Evolutionary conservation across 495 filamentous ascomycete genomes (phyloP).

Genomic region (Usnea hakonensis): DNA sequence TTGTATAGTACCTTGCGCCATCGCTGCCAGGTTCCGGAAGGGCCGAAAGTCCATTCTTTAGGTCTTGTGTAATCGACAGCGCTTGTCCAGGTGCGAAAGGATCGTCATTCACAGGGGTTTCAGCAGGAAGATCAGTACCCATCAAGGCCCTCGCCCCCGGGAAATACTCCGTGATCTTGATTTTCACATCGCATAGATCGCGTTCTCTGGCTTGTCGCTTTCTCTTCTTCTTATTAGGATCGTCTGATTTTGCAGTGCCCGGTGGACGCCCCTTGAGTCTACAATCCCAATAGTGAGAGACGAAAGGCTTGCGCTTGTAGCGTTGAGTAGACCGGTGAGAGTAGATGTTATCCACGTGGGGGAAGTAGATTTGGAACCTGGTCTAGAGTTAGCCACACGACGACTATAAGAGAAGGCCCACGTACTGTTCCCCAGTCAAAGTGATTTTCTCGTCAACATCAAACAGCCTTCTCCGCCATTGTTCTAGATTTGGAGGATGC

Average conservation of each 20-base stretch:
- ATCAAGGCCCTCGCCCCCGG: constrained; percentile 40
- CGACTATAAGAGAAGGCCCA: constrained; percentile 22
- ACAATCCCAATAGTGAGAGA: constrained; percentile 88
- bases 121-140: constrained; percentile 27
- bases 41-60: background rate
- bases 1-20: constrained; percentile 58
- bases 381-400: background rate
- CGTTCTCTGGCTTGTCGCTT: constrained; percentile 69
- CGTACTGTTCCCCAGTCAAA: constrained; percentile 73
- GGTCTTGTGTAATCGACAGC: constrained; percentile 6
- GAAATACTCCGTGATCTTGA: constrained; percentile 82
- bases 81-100: constrained; percentile 31
- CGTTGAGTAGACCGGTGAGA: constrained; percentile 81
- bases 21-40: constrained; percentile 34
- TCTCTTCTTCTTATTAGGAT: constrained; percentile 83
- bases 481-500: constrained; percentile 60
- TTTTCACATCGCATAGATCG: constrained; percentile 84
- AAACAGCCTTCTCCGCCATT: constrained; percentile 72
- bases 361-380: constrained; percentile 83
- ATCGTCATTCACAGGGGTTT: constrained; percentile 25
- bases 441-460: constrained; percentile 67
- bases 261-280: constrained; percentile 78
- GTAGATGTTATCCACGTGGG: constrained; percentile 86
- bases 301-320: constrained; percentile 77
- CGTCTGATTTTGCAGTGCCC: constrained; percentile 74